A percentile compares a stretch with the other conserved stretches of the same genome.
Evolutionary conservation across 1,284 basidiomycete species (phyloP).

Genomic region (Fomitiporia mediterranea): DNA sequence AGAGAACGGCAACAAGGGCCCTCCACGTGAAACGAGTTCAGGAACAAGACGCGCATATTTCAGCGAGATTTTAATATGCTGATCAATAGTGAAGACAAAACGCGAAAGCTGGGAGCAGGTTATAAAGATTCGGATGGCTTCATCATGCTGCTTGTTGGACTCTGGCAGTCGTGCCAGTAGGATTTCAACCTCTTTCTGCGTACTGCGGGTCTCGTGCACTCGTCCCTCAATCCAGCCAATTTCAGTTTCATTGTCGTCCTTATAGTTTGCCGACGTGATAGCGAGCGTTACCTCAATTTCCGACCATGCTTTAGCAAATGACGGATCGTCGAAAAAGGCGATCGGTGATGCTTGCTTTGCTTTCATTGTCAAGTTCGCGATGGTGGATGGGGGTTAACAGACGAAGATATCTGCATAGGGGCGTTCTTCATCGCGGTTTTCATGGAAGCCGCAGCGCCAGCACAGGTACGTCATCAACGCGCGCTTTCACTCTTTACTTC

Average conservation of each 20-base stretch:
- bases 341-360: neutral
- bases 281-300: constrained; percentile 2
- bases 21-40: neutral
- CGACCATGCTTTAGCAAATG: neutral
- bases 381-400: neutral
- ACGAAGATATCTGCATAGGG: neutral
- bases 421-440: neutral
- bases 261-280: neutral
- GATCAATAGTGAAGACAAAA: neutral
- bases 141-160: neutral
- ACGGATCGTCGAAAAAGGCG: constrained; percentile 1
- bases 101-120: neutral
- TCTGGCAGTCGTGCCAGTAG: neutral
- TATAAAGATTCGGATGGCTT: constrained; percentile 2
- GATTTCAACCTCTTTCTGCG: constrained; percentile 10
- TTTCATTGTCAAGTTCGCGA: neutral
- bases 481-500: neutral
- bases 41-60: neutral
- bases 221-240: constrained; percentile 7
- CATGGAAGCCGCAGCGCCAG: too few species aligned
- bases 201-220: neutral
- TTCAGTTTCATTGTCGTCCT: neutral
- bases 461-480: neutral
- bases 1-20: neutral
- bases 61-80: constrained; percentile 3